Evolutionary conservation across 1,139 yeast genomes (phyloP).

Genomic region (Protomyces arabidopsidicola): DNA sequence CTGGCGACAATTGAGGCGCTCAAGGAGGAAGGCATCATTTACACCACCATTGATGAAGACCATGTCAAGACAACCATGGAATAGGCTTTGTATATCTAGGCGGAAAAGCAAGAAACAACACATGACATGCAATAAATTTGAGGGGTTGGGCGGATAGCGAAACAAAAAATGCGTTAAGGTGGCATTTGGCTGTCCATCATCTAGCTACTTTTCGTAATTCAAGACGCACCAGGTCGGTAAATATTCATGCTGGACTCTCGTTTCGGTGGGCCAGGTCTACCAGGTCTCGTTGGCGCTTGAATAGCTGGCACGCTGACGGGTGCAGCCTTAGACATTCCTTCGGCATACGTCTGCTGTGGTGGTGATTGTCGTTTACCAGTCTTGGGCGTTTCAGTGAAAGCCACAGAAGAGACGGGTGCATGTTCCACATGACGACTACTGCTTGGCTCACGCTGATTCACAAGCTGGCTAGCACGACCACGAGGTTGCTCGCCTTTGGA

Average conservation of each 20-base stretch:
- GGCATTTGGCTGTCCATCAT: neutral
- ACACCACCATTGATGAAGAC: constrained; percentile 34
- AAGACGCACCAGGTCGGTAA: neutral
- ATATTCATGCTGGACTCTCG: neutral
- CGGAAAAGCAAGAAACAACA: neutral
- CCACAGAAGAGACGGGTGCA: no score
- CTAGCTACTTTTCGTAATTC: neutral
- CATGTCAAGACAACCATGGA: constrained; percentile 30
- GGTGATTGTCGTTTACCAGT: neutral
- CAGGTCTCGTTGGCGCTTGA: no score
- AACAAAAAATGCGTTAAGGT: neutral
- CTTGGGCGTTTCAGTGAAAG: neutral
- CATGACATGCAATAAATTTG: neutral
- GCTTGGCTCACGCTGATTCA: no score
- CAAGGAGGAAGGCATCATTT: constrained; percentile 32
- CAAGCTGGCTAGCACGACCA: neutral
- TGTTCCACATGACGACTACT: no score
- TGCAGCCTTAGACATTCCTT: neutral
- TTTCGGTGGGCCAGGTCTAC: neutral
- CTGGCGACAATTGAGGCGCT: constrained; percentile 29
- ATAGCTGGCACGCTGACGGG: neutral
- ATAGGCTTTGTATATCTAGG: neutral
- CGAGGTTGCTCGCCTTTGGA: neutral
- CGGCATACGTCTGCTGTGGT: neutral
- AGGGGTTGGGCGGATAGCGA: no score